phyloP scores from a whole-genome alignment of 75 land plant genomes.

The Picea sitchensis region DNA sequence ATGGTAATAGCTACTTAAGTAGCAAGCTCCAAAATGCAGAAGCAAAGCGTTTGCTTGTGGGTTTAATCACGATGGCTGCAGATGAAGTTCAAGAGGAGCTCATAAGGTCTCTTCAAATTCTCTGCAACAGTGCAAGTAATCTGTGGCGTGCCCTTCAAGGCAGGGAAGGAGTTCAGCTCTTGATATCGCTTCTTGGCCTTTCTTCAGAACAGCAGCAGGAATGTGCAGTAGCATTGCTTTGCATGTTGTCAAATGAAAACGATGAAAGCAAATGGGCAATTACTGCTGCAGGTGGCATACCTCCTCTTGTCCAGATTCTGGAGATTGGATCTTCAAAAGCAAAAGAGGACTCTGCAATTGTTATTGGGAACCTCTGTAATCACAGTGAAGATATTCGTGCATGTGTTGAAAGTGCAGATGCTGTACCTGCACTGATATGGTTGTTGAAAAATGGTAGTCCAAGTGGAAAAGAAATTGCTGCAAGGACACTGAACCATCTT shows the following conservation, averaged over 20 bases:
- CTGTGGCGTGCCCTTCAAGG: slow-evolving; percentile 92
- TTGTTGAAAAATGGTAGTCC: slow-evolving; percentile 90
- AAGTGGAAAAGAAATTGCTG: slow-evolving; percentile 92
- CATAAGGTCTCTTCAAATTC: slow-evolving; percentile 54
- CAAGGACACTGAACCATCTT: slow-evolving; percentile 83
- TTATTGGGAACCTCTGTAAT: slow-evolving; percentile 94
- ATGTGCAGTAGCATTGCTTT: slow-evolving; percentile 90
- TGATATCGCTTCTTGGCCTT: slow-evolving; percentile 94
- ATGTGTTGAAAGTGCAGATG: slow-evolving; percentile 99
- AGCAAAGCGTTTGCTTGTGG: slow-evolving; percentile 89
- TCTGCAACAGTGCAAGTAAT: slow-evolving; percentile 61
- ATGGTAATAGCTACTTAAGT: slow-evolving; percentile 70
- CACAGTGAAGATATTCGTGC: slow-evolving; percentile 99
- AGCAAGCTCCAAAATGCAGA: slow-evolving; percentile 62
- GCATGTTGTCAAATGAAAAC: slow-evolving; percentile 81
- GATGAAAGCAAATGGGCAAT: slow-evolving; percentile 99
- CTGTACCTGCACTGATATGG: slow-evolving; percentile 96
- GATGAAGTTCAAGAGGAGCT: slow-evolving; percentile 85
- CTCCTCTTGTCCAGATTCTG: slow-evolving; percentile 94
- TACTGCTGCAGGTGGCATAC: slow-evolving; percentile 99
- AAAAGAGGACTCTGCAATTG: slow-evolving; percentile 90
- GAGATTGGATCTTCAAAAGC: slow-evolving; percentile 94
- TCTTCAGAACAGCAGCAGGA: slow-evolving; percentile 98
- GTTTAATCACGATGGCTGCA: slow-evolving; percentile 89
- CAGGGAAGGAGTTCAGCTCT: slow-evolving; percentile 93